A percentile compares a stretch with the other conserved stretches of the same genome.
Evolutionary conservation across 108 stramenopile species (phyloP).

Genomic region (Seminavis robusta): DNA sequence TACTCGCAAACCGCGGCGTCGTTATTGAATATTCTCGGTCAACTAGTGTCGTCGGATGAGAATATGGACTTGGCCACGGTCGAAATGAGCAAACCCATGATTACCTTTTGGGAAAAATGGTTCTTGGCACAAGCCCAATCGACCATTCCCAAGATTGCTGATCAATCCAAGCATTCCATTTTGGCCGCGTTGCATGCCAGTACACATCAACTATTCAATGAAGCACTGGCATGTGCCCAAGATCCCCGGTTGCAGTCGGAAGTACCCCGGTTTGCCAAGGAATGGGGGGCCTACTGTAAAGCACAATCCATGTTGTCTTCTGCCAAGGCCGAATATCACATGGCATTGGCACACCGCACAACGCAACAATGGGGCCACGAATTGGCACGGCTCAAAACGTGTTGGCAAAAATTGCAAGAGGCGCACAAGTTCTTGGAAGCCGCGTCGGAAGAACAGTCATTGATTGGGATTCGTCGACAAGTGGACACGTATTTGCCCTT

Average conservation of each 20-base stretch:
- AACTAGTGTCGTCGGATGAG: constrained; percentile 17
- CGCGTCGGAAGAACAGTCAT: constrained; percentile 1
- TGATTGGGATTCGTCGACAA: neutral
- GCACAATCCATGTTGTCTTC: constrained; percentile 27
- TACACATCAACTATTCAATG: constrained; percentile 28
- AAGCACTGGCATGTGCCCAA: constrained; percentile 29
- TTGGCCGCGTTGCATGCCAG: constrained; percentile 34
- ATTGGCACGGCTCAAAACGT: constrained; percentile 29
- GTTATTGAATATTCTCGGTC: constrained; percentile 15
- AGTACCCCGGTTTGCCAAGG: constrained; percentile 21
- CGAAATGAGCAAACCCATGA: constrained; percentile 33
- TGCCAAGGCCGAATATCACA: constrained; percentile 45
- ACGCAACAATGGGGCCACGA: constrained; percentile 28
- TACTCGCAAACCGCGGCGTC: constrained; percentile 28
- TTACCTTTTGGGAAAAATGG: constrained; percentile 39
- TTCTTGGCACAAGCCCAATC: constrained; percentile 40
- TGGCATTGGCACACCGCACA: constrained; percentile 27
- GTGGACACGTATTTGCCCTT: constrained; percentile 11
- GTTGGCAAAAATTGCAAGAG: constrained; percentile 11
- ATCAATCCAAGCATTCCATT: constrained; percentile 21
- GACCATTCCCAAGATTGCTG: constrained; percentile 34
- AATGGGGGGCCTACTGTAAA: constrained; percentile 51
- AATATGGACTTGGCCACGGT: constrained; percentile 31
- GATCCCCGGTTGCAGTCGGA: constrained; percentile 42
- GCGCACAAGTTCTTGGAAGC: constrained; percentile 15